A percentile compares a stretch with the other conserved stretches of the same genome.
Conservation (phyloP, 2,329 filamentous ascomycete species). For the Alternaria viburni region DNA sequence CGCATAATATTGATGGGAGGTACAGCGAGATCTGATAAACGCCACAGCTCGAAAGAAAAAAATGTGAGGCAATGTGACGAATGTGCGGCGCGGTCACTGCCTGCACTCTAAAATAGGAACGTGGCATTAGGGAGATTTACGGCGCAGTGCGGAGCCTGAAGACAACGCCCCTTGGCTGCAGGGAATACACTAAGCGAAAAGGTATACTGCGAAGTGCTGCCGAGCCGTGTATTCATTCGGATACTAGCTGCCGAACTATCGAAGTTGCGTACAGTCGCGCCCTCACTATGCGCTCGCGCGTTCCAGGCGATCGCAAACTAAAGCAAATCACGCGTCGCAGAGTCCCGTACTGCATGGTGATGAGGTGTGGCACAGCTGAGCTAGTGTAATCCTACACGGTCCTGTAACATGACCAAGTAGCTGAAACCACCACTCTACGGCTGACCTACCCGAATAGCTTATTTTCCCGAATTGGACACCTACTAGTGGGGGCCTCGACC, state of each 20-base stretch:
- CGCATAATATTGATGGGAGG: not conserved
- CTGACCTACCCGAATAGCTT: constrained; percentile 19
- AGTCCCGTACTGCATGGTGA: not conserved
- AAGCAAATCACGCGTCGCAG: not conserved
- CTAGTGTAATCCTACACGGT: constrained; percentile 23
- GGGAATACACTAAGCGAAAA: constrained; percentile 14
- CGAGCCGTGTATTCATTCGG: constrained; percentile 13
- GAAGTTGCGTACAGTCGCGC: constrained; percentile 1
- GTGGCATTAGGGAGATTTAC: constrained; percentile 21
- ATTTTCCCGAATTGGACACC: constrained; percentile 7
- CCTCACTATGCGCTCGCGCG: constrained; percentile 1
- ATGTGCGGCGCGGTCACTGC: constrained; percentile 14
- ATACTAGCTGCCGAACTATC: constrained; percentile 14
- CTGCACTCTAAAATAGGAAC: constrained; percentile 19
- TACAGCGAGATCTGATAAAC: not conserved
- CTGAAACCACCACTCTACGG: constrained; percentile 19
- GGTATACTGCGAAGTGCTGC: constrained; percentile 12
- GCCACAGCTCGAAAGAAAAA: not conserved
- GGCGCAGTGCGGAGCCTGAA: constrained; percentile 13
- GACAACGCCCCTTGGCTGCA: constrained; percentile 14
- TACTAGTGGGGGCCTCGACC: constrained; percentile 6
- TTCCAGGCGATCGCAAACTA: constrained; percentile 3
- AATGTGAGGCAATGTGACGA: constrained; percentile 6
- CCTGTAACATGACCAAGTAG: constrained; percentile 21
- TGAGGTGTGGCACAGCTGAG: constrained; percentile 4